phyloP scores from a whole-genome alignment of 768 basidiomycete species.

The Mycena alexandri region DNA sequence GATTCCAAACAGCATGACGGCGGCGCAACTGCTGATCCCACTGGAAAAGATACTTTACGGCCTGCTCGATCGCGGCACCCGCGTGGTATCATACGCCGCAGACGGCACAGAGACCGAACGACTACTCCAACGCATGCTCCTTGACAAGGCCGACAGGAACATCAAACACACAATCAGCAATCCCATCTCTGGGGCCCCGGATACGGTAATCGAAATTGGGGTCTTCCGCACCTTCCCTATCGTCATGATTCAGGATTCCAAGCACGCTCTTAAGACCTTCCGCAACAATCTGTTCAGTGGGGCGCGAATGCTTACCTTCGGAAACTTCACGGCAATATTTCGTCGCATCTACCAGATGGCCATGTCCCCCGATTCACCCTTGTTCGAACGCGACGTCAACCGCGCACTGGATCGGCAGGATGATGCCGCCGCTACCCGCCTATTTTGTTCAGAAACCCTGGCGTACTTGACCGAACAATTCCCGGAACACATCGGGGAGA shows the following conservation, averaged over 20 bases:
- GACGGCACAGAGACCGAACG: slow-evolving; percentile 55
- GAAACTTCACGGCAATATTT: slow-evolving; percentile 39
- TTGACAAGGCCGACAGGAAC: slow-evolving; percentile 1
- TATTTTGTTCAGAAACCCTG: slow-evolving; percentile 55
- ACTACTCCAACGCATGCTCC: slow-evolving; percentile 39
- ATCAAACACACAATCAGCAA: slow-evolving; percentile 16
- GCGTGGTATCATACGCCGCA: slow-evolving; percentile 48
- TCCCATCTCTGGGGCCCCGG: slow-evolving; percentile 2
- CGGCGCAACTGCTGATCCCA: slow-evolving; percentile 32
- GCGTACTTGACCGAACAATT: too few relatives aligned
- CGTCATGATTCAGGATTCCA: slow-evolving; percentile 46
- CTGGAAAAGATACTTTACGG: slow-evolving; percentile 41
- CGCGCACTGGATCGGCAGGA: slow-evolving; percentile 59
- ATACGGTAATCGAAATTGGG: slow-evolving; percentile 21
- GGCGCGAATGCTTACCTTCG: slow-evolving; percentile 47
- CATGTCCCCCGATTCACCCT: slow-evolving; percentile 27
- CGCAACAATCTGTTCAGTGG: slow-evolving; percentile 48
- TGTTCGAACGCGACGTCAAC: slow-evolving; percentile 49
- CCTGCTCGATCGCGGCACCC: slow-evolving; percentile 41
- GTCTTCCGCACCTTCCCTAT: slow-evolving; percentile 31
- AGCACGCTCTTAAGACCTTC: slow-evolving; percentile 48
- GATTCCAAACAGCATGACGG: slow-evolving; percentile 39
- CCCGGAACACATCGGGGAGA: too few relatives aligned
- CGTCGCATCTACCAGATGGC: slow-evolving; percentile 40
- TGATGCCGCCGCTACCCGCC: slow-evolving; percentile 54